Percentiles rank a stretch among this genome's conserved stretches.
Evolutionary conservation across 2,329 filamentous ascomycete genomes (phyloP).

Genomic region (Botrytis porri): DNA sequence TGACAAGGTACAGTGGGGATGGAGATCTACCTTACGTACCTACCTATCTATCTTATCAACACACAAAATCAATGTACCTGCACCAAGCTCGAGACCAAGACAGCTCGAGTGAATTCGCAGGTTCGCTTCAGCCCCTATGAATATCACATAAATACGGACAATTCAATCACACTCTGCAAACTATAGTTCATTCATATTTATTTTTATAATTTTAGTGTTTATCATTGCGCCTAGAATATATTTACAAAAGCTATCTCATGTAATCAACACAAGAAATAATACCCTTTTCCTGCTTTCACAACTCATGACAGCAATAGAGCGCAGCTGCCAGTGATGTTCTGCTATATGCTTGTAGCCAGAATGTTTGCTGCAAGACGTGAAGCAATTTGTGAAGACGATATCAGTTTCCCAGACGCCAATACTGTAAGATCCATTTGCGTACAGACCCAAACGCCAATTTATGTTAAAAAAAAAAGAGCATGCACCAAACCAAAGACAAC

Average conservation of each 20-base stretch:
- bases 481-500: conserved; percentile 16
- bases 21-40: not conserved
- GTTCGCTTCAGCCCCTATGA: not conserved
- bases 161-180: not conserved
- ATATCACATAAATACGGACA: not conserved
- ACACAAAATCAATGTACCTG: not conserved
- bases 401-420: conserved; percentile 16
- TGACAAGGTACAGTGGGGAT: not conserved
- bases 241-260: conserved; percentile 18
- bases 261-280: conserved; percentile 13
- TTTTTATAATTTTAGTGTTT: conserved; percentile 9
- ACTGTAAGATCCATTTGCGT: conserved; percentile 20
- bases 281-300: conserved; percentile 5
- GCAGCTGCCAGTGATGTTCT: conserved; percentile 16
- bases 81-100: not conserved
- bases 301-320: conserved; percentile 20
- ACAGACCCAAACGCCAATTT: conserved; percentile 20
- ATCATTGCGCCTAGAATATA: conserved; percentile 14
- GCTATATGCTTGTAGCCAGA: conserved; percentile 19
- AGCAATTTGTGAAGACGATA: conserved; percentile 11
- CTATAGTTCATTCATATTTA: not conserved
- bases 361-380: conserved; percentile 11
- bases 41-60: not conserved
- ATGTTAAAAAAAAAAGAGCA: conserved; percentile 7
- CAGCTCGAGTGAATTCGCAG: not conserved